Conservation (phyloP, 2,329 filamentous ascomycete species). For the Colletotrichum tabaci region DNA sequence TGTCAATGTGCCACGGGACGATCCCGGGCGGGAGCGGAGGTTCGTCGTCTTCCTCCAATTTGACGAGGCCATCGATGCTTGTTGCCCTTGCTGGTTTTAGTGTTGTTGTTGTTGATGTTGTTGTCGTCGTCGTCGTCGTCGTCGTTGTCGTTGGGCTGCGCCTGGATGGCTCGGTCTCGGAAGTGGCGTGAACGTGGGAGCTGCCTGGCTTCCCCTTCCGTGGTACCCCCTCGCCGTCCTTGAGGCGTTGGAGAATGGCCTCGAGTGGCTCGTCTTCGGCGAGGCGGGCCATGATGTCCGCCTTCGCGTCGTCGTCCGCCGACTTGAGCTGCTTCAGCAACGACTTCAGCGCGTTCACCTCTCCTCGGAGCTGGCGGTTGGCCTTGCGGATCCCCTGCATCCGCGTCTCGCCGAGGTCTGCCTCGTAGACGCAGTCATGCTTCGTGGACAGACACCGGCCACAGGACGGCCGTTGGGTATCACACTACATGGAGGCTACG, state of each 20-base stretch:
- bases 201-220: background rate
- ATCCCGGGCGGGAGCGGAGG: slow-evolving; percentile 1
- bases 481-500: slow-evolving; percentile 5
- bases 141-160: background rate
- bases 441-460: slow-evolving; percentile 13
- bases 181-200: background rate
- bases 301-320: slow-evolving; percentile 4
- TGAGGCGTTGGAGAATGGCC: slow-evolving; percentile 1
- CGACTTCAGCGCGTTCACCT: slow-evolving; percentile 23
- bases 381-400: slow-evolving; percentile 37
- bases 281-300: slow-evolving; percentile 17
- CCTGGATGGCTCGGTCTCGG: background rate
- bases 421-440: slow-evolving; percentile 29
- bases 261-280: slow-evolving; percentile 18
- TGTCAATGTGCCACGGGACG: slow-evolving; percentile 24
- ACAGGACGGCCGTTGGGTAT: slow-evolving; percentile 29
- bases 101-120: background rate
- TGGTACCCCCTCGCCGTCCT: background rate
- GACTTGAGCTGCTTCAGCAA: slow-evolving; percentile 26
- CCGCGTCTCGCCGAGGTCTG: slow-evolving; percentile 32
- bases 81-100: background rate
- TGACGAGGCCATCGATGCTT: background rate
- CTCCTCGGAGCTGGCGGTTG: slow-evolving; percentile 18
- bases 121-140: too few species aligned
- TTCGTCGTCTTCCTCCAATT: slow-evolving; percentile 5